Evolutionary conservation across 192 early-diverging fungal genomes (phyloP).

Genomic region (Coemansia reversa): DNA sequence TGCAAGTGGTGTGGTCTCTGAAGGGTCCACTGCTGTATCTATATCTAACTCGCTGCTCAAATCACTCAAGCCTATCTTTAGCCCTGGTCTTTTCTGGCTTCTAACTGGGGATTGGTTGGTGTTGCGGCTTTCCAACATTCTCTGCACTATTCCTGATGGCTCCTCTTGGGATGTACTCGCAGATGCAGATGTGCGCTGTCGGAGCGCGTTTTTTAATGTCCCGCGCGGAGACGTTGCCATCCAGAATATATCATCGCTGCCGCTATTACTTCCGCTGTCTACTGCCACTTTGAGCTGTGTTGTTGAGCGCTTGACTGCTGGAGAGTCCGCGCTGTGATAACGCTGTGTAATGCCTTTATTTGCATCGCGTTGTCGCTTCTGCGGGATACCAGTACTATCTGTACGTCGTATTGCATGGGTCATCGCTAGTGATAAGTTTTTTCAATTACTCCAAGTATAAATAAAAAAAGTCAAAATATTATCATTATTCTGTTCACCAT

Average conservation of each 20-base stretch:
- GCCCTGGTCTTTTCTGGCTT: neutral
- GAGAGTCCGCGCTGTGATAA: slow-evolving; percentile 32
- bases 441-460: neutral
- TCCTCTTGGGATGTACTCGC: neutral
- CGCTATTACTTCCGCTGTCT: neutral
- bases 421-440: neutral
- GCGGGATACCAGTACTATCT: slow-evolving; percentile 10
- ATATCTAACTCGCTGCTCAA: slow-evolving; percentile 12
- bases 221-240: slow-evolving; percentile 48
- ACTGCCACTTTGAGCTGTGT: neutral
- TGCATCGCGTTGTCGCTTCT: slow-evolving; percentile 27
- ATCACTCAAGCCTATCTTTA: slow-evolving; percentile 18
- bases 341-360: slow-evolving; percentile 8
- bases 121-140: slow-evolving; percentile 35
- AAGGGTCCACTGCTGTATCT: slow-evolving; percentile 6
- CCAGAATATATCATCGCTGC: slow-evolving; percentile 41
- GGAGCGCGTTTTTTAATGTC: slow-evolving; percentile 39
- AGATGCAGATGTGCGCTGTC: slow-evolving; percentile 17
- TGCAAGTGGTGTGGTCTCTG: slow-evolving; percentile 28
- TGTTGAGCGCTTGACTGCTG: slow-evolving; percentile 9
- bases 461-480: slow-evolving; percentile 1
- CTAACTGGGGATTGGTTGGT: slow-evolving; percentile 6
- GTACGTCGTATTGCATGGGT: neutral
- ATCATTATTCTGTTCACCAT: neutral
- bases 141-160: slow-evolving; percentile 38